These are phyloP conservation scores for Diplodia intermedia DNA, from an alignment of 2,329 filamentous ascomycete genomes.

Conservation along the genomic window DNA sequence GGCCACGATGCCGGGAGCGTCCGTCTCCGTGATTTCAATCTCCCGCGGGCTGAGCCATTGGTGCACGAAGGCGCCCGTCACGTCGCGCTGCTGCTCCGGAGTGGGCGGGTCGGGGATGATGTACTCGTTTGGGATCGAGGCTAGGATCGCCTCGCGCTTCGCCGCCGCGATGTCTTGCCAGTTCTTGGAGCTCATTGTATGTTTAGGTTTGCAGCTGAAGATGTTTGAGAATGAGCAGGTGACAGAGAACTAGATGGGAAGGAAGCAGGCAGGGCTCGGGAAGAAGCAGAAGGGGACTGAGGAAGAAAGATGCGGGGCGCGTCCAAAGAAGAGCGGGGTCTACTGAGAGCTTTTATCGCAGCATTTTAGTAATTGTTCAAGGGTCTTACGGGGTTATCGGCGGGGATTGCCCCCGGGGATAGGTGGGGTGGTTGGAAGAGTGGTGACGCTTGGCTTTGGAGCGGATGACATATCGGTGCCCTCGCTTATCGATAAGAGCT, in stretches of 20 bases:
- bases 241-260: not conserved
- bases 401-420: not conserved
- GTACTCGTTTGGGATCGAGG: constrained; percentile 25
- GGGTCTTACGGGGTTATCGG: not conserved
- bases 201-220: not conserved
- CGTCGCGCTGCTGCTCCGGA: constrained; percentile 36
- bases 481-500: constrained; percentile 2
- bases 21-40: constrained; percentile 67
- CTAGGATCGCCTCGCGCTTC: constrained; percentile 29
- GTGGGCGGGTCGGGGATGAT: constrained; percentile 23
- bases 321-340: not conserved
- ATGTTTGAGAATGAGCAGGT: not conserved
- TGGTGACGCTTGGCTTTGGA: constrained; percentile 10
- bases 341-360: not conserved
- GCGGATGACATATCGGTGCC: constrained; percentile 5
- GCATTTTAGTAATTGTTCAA: not conserved
- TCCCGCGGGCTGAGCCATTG: constrained; percentile 62
- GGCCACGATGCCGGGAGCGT: constrained; percentile 63
- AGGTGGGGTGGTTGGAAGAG: constrained; percentile 16
- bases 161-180: constrained; percentile 28
- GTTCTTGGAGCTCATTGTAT: constrained; percentile 4
- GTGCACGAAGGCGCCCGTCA: constrained; percentile 63
- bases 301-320: not conserved
- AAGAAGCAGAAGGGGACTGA: not conserved
- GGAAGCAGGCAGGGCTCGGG: not conserved